Conservation (phyloP, 2,329 filamentous ascomycete genomes). For the Parastagonospora nodorum region DNA sequence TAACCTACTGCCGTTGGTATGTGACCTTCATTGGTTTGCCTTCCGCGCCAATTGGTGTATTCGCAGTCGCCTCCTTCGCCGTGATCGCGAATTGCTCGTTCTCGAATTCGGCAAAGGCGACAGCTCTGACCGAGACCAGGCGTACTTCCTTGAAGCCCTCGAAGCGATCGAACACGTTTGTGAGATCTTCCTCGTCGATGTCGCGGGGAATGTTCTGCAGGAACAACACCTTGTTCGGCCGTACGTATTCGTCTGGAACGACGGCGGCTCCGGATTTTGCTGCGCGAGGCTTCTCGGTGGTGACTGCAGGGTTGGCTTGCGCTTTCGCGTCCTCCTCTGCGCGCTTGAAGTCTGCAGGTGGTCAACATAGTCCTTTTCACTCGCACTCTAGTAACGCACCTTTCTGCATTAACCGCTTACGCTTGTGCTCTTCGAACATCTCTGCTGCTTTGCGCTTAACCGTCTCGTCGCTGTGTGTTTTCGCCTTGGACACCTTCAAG, state of each 20-base stretch:
- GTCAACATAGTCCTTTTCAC: constrained; percentile 43
- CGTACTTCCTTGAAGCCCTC: constrained; percentile 94
- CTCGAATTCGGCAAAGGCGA: constrained; percentile 97
- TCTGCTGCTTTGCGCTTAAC: constrained; percentile 76
- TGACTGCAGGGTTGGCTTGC: constrained; percentile 68
- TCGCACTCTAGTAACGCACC: constrained; percentile 58
- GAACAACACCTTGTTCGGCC: constrained; percentile 96
- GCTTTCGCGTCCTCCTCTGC: constrained; percentile 79
- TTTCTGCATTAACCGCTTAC: constrained; percentile 83
- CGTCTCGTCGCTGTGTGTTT: constrained; percentile 83
- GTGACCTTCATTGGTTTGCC: constrained; percentile 89
- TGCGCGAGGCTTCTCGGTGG: constrained; percentile 60
- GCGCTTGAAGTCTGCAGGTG: constrained; percentile 70
- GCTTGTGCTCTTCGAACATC: constrained; percentile 87
- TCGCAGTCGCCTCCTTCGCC: constrained; percentile 90
- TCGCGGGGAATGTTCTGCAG: constrained; percentile 89
- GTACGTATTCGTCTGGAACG: constrained; percentile 96
- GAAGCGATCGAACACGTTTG: constrained; percentile 82
- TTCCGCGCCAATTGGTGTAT: constrained; percentile 76
- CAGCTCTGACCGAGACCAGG: constrained; percentile 82
- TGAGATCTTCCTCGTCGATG: constrained; percentile 79
- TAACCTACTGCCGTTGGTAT: constrained; percentile 80
- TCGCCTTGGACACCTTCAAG: constrained; percentile 83
- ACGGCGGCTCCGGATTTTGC: constrained; percentile 73
- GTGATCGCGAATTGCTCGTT: constrained; percentile 85